Evolutionary conservation across 2,329 filamentous ascomycete species (phyloP).

Genomic region (Microsporum audouinii): DNA sequence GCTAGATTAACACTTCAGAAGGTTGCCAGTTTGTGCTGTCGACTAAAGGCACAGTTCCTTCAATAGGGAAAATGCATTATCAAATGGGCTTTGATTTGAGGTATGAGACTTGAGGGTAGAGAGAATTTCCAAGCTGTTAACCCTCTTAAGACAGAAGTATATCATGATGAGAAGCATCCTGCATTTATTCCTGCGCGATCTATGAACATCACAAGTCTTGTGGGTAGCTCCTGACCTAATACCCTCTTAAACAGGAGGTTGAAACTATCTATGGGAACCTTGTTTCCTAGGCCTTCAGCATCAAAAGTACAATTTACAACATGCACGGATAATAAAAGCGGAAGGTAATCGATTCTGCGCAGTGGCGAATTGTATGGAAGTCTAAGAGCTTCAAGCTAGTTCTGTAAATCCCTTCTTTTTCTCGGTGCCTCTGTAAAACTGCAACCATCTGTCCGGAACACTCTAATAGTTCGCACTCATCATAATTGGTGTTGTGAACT

Average conservation of each 20-base stretch:
- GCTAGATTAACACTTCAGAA: neutral
- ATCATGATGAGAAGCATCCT: conserved; percentile 16
- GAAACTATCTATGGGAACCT: conserved; percentile 18
- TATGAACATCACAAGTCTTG: conserved; percentile 11
- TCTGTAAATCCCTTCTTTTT: too few species aligned
- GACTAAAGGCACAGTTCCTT: too few species aligned
- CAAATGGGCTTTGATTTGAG: conserved; percentile 6
- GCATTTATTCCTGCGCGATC: conserved; percentile 10
- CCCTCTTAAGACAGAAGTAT: conserved; percentile 12
- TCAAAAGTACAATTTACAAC: conserved; percentile 12
- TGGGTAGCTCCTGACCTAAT: conserved; percentile 17
- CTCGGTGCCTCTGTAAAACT: too few species aligned
- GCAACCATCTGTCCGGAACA: too few species aligned
- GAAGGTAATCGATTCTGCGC: conserved; percentile 23
- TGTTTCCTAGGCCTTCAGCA: conserved; percentile 12
- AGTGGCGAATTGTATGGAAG: conserved; percentile 25
- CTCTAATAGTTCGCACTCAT: too few species aligned
- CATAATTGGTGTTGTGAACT: too few species aligned
- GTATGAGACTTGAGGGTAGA: conserved; percentile 25
- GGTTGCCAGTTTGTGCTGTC: too few species aligned
- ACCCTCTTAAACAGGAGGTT: conserved; percentile 9
- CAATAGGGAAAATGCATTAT: too few species aligned
- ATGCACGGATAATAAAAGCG: conserved; percentile 21
- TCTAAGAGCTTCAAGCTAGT: conserved; percentile 16
- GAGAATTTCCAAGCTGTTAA: conserved; percentile 20